Evolutionary conservation across 371 early-diverging fungal genomes (phyloP), one percentile per base, ranked within the genome.

Genomic region (Actinomucor elegans): DNA sequence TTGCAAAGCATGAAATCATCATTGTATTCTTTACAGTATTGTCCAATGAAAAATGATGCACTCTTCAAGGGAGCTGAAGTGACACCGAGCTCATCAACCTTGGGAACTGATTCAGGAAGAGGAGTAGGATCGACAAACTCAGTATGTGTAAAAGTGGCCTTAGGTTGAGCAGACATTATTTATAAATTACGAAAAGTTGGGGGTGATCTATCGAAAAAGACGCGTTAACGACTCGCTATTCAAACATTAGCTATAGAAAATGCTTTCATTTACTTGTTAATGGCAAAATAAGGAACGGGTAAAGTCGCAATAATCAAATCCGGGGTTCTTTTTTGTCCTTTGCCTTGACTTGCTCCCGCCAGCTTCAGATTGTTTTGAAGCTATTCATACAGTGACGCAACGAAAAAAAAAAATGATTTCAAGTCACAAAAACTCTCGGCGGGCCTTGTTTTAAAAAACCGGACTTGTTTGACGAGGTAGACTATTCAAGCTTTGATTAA

Each of bases 1-100:
- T 96, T 98, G 85, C 98, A 97, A 45, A 93, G 84, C 92, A 98
- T 93, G 66, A 90, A 98, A 69, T 98, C 98, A 59, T 96, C 94
- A 60, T 86, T 90, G 80, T 92, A 95, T 51, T 86, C 88, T 71
- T 91, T 87, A 88, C 98, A 98, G 66, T 86, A 83, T 46, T 82
- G 72, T 33, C 91, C 93, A 64, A 97, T 89, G 71, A 91, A 91
- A 72, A 88, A 97, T 23, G 96, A 81, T 52, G 94, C 94, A 36
- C 96, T 94, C 71, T 88, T 89, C 52, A 98, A 78, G 20, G 97
- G 96, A 15, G 96, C 96, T 20, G 94, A 93, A 27, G 96, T 93
- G 27, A 82, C 74, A 28, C 97, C 96, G 33, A 97, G 83, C 69
- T 98, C 96, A 23, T 84, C 81, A n/a, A 95, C 93, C 12, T 81